Evolutionary conservation across 768 basidiomycete species (phyloP).

Genomic region (Chalciporus chontae): DNA sequence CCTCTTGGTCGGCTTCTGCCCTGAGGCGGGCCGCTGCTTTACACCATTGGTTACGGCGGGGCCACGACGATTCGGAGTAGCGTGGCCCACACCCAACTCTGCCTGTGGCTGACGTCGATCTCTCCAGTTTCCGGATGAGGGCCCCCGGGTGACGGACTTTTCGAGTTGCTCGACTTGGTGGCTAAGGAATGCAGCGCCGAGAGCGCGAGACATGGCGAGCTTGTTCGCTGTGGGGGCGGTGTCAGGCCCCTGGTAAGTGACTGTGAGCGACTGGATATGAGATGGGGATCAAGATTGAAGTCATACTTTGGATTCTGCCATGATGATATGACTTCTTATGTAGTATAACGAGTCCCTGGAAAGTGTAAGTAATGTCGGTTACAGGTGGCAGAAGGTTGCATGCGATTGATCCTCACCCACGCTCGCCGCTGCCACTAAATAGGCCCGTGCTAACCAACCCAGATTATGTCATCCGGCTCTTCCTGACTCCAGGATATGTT

Average conservation of each 20-base stretch:
- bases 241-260: conserved; percentile 17
- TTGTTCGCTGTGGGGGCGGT: conserved; percentile 44
- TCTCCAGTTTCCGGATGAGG: conserved; percentile 60
- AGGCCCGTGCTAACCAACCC: too few species aligned
- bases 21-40: conserved; percentile 24
- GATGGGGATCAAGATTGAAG: not conserved
- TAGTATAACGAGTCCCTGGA: not conserved
- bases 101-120: conserved; percentile 37
- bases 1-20: conserved; percentile 23
- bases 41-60: conserved; percentile 7
- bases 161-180: conserved; percentile 89
- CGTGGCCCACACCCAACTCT: conserved; percentile 12
- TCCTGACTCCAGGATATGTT: too few species aligned
- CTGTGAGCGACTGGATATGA: not conserved
- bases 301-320: conserved; percentile 22
- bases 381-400: not conserved
- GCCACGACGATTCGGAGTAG: conserved; percentile 18
- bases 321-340: not conserved
- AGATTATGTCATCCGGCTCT: too few species aligned
- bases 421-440: not conserved
- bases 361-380: not conserved
- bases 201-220: conserved; percentile 80
- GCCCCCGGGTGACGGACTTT: conserved; percentile 58
- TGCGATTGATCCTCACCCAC: not conserved
- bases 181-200: conserved; percentile 82